These are phyloP conservation scores for thale cress (Arabidopsis thaliana) DNA, from an alignment of 345 rosid genomes.

Conservation along the genomic window TAIR10.1 NC_003075.7:15227501-15228000, in stretches of 20 bases:
- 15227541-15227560: constrained; percentile 1
- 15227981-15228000: constrained; percentile 46
- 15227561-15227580: neutral
- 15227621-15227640: too few relatives aligned
- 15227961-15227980: constrained; percentile 39
- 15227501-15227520: neutral
- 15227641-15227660: too few relatives aligned
- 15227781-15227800: neutral
- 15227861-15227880: constrained; percentile 35
- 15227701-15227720: too few relatives aligned
- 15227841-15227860: neutral
- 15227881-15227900: constrained; percentile 14
- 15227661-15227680: too few relatives aligned
- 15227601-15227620: too few relatives aligned
- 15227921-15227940: constrained; percentile 36
- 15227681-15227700: too few relatives aligned
- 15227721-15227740: neutral
- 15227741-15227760: neutral
- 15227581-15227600: neutral
- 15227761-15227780: neutral
- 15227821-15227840: constrained; percentile 1
- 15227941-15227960: constrained; percentile 17
- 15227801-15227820: constrained; percentile 20
- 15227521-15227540: neutral
- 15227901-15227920: constrained; percentile 36